phyloP scores from a whole-genome alignment of 345 rosid genomes.

The Murraya paniculata region DNA sequence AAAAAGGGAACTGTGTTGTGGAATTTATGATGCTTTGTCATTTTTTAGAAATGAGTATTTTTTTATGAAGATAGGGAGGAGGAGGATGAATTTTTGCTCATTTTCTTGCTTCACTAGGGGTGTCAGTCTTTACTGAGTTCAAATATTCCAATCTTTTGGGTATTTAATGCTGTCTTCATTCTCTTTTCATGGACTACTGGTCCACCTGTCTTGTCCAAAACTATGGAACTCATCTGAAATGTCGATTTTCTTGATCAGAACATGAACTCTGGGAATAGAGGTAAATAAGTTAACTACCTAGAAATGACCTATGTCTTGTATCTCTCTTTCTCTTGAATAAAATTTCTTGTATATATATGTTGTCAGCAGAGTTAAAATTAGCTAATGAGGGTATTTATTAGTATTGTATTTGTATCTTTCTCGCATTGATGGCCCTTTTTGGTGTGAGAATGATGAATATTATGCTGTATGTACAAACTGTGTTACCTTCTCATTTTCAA shows the following conservation, averaged over 20 bases:
- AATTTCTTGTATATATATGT: too few species aligned
- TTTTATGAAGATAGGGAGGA: background rate
- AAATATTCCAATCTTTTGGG: background rate
- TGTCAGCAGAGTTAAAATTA: too few species aligned
- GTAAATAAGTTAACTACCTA: too few species aligned
- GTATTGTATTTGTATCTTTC: background rate
- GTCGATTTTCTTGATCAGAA: background rate
- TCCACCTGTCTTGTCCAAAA: too few species aligned
- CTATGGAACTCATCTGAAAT: too few species aligned
- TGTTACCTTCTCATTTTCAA: background rate
- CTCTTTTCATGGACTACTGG: too few species aligned
- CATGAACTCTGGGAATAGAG: background rate
- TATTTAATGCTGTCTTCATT: too few species aligned
- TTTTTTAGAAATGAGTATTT: background rate
- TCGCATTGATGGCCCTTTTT: background rate
- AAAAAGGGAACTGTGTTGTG: background rate
- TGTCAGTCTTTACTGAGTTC: background rate
- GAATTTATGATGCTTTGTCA: background rate
- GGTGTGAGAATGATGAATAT: background rate
- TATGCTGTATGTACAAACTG: background rate
- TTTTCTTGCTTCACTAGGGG: background rate
- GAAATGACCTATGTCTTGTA: background rate
- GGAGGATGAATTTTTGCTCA: background rate
- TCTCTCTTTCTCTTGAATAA: background rate
- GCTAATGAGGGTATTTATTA: background rate